Evolutionary conservation across 2,329 filamentous ascomycete species (phyloP), one percentile per base, ranked within the genome.

Genomic region (Monilinia vaccinii-corymbosi): DNA sequence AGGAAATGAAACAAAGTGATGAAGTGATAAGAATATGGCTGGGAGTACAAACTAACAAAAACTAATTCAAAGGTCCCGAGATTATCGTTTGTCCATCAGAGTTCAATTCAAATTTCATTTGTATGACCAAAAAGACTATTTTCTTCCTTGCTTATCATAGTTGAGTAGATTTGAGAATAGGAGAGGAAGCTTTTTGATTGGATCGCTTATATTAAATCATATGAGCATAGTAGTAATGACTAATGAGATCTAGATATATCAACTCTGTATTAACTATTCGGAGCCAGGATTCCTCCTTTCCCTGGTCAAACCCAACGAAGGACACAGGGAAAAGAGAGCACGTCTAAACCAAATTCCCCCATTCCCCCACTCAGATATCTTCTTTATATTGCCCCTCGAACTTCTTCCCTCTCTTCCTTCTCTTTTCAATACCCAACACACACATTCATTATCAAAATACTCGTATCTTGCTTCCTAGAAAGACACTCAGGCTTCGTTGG

Each of bases 401-500:
- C 23, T n/a, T 18, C 32, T 16, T 32, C n/a, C 11, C 14, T 25
- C 28, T 44, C 36, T 23, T 14, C 18, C n/a, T 36, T 32, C 36
- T 42, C 38, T 53, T 53, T 21, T 21, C 21, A 3, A 6, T n/a
- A 47, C 25, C 18, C 0, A 53, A 52, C 49, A 53, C 16, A 44
- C 36, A 14, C 34, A 28, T 11, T 40, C 45, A 49, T 31, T 56
- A 38, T 56, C 16, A 32, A 34, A 56, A 42, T 49, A 44, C 51
- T 38, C 44, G 51, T 25, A 53, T 38, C 51, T 49, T 57, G 44
- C 55, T 57, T 32, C 45, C 38, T 32, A 57, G 18, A 31, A 16
- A 28, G 25, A 28, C 3, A 28, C 49, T 13, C 34, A 53, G 56
- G 53, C 56, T 59, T 59, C 56, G 56, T 59, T 59, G 56, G 56